Evolutionary conservation across 306 rosid genomes (phyloP).

Genomic region (Lotus japonicus): DNA sequence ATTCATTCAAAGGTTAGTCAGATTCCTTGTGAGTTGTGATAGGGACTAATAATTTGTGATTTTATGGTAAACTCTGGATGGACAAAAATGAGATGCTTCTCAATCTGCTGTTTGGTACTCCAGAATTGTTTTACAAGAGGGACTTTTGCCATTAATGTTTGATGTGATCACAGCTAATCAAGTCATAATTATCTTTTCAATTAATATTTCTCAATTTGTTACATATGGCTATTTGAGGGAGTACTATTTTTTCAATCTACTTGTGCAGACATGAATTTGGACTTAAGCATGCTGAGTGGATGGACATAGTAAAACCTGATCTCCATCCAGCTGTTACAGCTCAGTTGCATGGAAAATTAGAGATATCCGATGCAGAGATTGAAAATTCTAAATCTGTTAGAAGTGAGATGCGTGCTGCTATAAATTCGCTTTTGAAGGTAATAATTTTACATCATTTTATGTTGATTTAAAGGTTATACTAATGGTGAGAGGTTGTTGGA

Average conservation of each 20-base stretch:
- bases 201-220: constrained; percentile 6
- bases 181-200: background rate
- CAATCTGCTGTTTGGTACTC: background rate
- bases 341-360: constrained; percentile 45
- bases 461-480: background rate
- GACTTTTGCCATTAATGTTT: background rate
- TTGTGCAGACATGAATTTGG: constrained; percentile 69
- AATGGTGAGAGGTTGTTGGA: no score
- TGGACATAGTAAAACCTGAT: constrained; percentile 58
- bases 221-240: background rate
- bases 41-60: background rate
- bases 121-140: background rate
- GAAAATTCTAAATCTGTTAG: constrained; percentile 59
- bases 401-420: constrained; percentile 62
- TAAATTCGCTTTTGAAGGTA: constrained; percentile 82
- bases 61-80: background rate
- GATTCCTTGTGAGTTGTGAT: constrained; percentile 1
- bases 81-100: background rate
- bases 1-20: constrained; percentile 67
- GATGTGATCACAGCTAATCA: background rate
- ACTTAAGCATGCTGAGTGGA: constrained; percentile 63
- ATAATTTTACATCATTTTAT: background rate
- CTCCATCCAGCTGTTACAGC: constrained; percentile 50
- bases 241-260: constrained; percentile 11
- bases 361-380: constrained; percentile 43